These are phyloP conservation scores for Oryza meyeriana DNA, from an alignment of 176 grass and related monocot genomes.

Conservation along the genomic window DNA sequence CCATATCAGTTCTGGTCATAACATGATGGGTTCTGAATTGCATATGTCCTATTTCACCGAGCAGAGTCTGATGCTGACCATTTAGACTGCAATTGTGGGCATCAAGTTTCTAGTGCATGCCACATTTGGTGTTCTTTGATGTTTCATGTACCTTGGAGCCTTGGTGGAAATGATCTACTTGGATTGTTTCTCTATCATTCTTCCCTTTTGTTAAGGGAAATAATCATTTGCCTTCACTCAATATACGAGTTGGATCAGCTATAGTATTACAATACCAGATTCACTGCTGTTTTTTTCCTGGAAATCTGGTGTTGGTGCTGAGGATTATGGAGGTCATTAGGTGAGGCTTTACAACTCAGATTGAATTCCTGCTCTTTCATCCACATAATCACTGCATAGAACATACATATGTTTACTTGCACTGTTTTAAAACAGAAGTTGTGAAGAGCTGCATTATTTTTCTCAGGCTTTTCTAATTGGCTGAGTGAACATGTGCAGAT, in stretches of 20 bases:
- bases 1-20: not conserved
- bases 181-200: not conserved
- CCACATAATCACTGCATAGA: not conserved
- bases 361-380: conserved; percentile 10
- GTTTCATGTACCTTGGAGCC: not conserved
- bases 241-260: not conserved
- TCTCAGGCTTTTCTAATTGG: not conserved
- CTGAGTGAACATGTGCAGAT: not conserved
- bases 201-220: conserved; percentile 13
- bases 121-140: not conserved
- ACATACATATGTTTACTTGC: not conserved
- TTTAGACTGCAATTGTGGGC: not conserved
- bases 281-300: not conserved
- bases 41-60: conserved; percentile 4
- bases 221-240: not conserved
- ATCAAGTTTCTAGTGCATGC: not conserved
- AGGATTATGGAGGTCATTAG: conserved; percentile 19
- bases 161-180: not conserved
- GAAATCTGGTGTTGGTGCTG: conserved; percentile 14
- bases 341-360: conserved; percentile 2
- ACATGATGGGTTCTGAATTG: conserved; percentile 7
- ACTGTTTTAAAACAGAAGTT: not conserved
- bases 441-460: not conserved
- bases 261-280: not conserved
- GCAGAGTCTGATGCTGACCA: not conserved